Conservation (phyloP, 768 basidiomycete species). For the Auricularia sp. region DNA sequence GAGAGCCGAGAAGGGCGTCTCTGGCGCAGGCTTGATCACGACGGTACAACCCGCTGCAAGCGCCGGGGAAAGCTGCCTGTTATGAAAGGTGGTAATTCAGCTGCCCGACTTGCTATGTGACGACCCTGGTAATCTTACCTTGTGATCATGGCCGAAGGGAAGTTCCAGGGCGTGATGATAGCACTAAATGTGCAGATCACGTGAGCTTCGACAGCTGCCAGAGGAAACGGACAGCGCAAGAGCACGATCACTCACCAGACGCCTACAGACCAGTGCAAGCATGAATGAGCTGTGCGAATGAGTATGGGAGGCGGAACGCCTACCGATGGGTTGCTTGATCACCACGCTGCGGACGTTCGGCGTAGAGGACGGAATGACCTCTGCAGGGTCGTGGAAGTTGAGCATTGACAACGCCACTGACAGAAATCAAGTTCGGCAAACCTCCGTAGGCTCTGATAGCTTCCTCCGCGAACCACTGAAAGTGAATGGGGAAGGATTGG, state of each 20-base stretch:
- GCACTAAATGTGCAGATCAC: conserved; percentile 33
- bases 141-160: conserved; percentile 76
- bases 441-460: conserved; percentile 88
- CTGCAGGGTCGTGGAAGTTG: conserved; percentile 25
- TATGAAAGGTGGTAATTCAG: no score
- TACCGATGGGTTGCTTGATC: conserved; percentile 86
- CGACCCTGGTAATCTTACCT: conserved; percentile 15
- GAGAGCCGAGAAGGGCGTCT: conserved; percentile 88
- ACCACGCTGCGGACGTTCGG: conserved; percentile 70
- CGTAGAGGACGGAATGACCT: conserved; percentile 71
- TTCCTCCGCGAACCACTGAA: conserved; percentile 86
- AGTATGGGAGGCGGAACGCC: not conserved
- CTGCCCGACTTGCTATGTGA: no score
- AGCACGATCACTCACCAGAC: no score
- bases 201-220: no score
- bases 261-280: no score
- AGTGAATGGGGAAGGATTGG: no score
- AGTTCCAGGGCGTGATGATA: conserved; percentile 84
- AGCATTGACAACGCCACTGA: not conserved
- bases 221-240: no score
- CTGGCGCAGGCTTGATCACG: conserved; percentile 90
- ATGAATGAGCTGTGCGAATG: no score
- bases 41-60: conserved; percentile 92
- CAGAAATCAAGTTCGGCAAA: conserved; percentile 19
- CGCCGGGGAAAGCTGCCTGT: conserved; percentile 76